Evolutionary conservation across 805 yeast species (phyloP).

Genomic region (Hanseniaspora meyeri): DNA sequence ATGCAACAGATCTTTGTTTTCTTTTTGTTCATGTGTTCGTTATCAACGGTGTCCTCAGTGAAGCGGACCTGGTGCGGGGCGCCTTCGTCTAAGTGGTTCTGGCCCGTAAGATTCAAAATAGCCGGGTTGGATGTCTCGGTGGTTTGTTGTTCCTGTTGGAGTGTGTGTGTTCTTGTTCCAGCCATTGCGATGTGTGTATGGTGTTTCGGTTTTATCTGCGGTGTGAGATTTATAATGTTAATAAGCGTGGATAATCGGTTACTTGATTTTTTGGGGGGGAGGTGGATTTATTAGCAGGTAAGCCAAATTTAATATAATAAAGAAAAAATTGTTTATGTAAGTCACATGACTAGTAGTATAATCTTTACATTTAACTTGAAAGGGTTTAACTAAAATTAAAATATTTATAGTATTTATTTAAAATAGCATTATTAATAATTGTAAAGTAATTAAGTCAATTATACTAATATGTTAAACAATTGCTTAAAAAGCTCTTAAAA

Average conservation of each 20-base stretch:
- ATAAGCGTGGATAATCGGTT: not conserved
- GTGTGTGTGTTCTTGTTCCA: not conserved
- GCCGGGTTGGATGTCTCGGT: not conserved
- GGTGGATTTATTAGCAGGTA: too few relatives aligned
- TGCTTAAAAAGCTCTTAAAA: too few relatives aligned
- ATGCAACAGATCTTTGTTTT: constrained; percentile 86
- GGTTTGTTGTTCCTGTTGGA: not conserved
- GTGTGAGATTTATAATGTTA: not conserved
- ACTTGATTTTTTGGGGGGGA: not conserved
- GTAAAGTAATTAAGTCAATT: too few relatives aligned
- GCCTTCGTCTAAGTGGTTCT: not conserved
- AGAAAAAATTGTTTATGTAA: not conserved
- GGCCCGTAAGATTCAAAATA: not conserved
- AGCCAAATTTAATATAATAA: too few relatives aligned
- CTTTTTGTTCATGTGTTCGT: constrained; percentile 78
- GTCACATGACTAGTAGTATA: not conserved
- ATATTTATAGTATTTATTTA: not conserved
- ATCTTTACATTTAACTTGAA: not conserved
- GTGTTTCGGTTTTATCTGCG: too few relatives aligned
- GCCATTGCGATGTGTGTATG: not conserved
- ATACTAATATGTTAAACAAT: too few relatives aligned
- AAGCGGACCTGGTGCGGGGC: constrained; percentile 52
- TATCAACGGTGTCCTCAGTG: constrained; percentile 79
- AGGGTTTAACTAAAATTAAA: not conserved
- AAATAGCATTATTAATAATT: not conserved